Evolutionary conservation across 495 filamentous ascomycete species (phyloP), one percentile per base, ranked within the genome.

Genomic region (Monascus purpureus): DNA sequence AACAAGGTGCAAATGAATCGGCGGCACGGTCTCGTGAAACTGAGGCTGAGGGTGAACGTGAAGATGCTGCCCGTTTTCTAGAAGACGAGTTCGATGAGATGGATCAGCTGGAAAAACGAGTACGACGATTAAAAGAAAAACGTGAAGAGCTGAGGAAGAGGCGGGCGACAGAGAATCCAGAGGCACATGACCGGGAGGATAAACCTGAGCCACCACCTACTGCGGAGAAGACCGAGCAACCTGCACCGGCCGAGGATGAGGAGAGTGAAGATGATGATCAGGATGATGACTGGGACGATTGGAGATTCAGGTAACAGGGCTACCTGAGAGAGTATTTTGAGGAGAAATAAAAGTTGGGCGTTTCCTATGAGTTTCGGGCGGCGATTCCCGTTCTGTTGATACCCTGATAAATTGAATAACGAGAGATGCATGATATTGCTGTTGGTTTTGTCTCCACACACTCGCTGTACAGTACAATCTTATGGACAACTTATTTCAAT

Each of bases 1-100:
- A 69, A 31, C 40, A 60, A 15, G 72, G 73, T 25, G 67, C 77
- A 23, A 70, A 64, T 17, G 65, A 70, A 36, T 61, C 62, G 6
- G 43, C 47, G 18, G 35, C 36, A 15, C 45, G 43, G 15, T 36
- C 47, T 32, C 63, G 67, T 20, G 77, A 80, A 31, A 73, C 65
- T 1, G 72, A 78, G 28, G 49, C 70, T n/a, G 85, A 82, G 37
- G 82, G 75, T 12, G 84, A 93, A 58, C 76, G 76, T 14, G 86
- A 94, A 45, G 86, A 93, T 45, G 85, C 87, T 3, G 77, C 73
- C 13, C 69, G 80, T 29, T 70, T 76, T 34, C 52, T 95, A 35
- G 76, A 88, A 50, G 76, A 81, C 36, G 90, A 97, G 52, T 84
- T 96, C 49, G 90, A 93, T 32, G 77, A 90, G 49, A 95, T 96